phyloP scores from a whole-genome alignment of 2,329 filamentous ascomycete genomes.

The Fusarium cyanostomum region DNA sequence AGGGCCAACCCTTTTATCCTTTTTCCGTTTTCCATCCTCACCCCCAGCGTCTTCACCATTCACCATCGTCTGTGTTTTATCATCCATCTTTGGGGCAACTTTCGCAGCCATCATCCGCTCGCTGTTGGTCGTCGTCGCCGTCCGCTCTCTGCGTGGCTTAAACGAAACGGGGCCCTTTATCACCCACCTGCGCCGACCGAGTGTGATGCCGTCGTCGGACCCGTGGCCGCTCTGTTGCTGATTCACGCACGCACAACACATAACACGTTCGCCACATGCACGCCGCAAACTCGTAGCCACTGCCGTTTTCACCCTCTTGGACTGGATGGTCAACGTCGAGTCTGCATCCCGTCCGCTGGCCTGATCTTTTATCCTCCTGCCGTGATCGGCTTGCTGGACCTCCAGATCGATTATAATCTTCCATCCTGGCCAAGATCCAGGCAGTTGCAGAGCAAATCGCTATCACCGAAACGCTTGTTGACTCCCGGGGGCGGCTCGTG shows the following conservation, averaged over 20 bases:
- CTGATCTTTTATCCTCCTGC: slow-evolving; percentile 5
- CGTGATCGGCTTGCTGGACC: not conserved
- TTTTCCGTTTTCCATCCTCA: slow-evolving; percentile 25
- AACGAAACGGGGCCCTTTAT: slow-evolving; percentile 21
- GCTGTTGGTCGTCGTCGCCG: slow-evolving; percentile 9
- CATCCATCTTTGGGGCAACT: not conserved
- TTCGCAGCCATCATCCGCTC: slow-evolving; percentile 3
- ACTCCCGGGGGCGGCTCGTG: slow-evolving; percentile 21
- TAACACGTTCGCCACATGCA: slow-evolving; percentile 23
- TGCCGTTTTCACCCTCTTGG: not conserved
- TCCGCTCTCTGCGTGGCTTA: slow-evolving; percentile 19
- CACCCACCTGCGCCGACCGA: slow-evolving; percentile 29
- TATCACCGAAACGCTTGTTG: slow-evolving; percentile 29
- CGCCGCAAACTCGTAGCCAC: slow-evolving; percentile 7
- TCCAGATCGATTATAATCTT: slow-evolving; percentile 4
- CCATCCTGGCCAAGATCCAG: slow-evolving; percentile 2
- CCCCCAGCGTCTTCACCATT: slow-evolving; percentile 6
- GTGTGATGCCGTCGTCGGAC: slow-evolving; percentile 29
- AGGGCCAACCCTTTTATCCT: slow-evolving; percentile 39
- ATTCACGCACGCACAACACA: slow-evolving; percentile 37
- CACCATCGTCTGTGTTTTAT: slow-evolving; percentile 10
- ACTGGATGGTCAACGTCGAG: not conserved
- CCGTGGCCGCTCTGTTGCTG: slow-evolving; percentile 30
- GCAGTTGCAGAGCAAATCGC: slow-evolving; percentile 18
- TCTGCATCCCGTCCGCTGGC: not conserved